Conservation (phyloP, 2,329 filamentous ascomycete species). For the Diaporthe citriasiana region DNA sequence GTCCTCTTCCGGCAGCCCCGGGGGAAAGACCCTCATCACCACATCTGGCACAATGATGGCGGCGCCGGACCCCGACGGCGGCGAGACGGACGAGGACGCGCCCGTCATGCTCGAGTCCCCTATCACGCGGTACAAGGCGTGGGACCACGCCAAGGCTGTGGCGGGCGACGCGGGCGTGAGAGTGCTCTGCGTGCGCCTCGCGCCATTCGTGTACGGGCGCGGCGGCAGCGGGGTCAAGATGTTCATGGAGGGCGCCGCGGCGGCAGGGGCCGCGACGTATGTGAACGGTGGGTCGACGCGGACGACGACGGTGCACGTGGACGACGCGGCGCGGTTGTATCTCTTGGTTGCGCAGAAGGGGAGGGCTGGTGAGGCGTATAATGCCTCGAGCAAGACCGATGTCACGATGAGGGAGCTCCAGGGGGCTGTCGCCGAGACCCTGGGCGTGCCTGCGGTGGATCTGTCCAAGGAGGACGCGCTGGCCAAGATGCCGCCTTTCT, state of each 20-base stretch:
- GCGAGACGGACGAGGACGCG: conserved; percentile 48
- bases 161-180: conserved; percentile 50
- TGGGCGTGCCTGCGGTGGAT: conserved; percentile 46
- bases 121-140: conserved; percentile 48
- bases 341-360: conserved; percentile 34
- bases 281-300: conserved; percentile 33
- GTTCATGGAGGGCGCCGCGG: conserved; percentile 50
- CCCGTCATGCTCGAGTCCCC: conserved; percentile 36
- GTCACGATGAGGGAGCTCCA: conserved; percentile 34
- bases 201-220: conserved; percentile 60
- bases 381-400: conserved; percentile 29
- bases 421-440: conserved; percentile 45
- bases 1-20: conserved; percentile 45
- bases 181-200: conserved; percentile 55
- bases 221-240: conserved; percentile 55
- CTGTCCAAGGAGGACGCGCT: conserved; percentile 48
- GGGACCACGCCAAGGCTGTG: conserved; percentile 50
- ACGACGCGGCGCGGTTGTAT: conserved; percentile 41
- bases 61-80: conserved; percentile 43
- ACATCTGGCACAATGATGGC: conserved; percentile 51
- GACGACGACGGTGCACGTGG: conserved; percentile 41
- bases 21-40: conserved; percentile 52
- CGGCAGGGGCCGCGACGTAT: not conserved
- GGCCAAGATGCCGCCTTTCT: conserved; percentile 48
- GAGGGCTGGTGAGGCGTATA: conserved; percentile 36